Evolutionary conservation across 1,284 basidiomycete species (phyloP).

Genomic region (Ganoderma boninense): DNA sequence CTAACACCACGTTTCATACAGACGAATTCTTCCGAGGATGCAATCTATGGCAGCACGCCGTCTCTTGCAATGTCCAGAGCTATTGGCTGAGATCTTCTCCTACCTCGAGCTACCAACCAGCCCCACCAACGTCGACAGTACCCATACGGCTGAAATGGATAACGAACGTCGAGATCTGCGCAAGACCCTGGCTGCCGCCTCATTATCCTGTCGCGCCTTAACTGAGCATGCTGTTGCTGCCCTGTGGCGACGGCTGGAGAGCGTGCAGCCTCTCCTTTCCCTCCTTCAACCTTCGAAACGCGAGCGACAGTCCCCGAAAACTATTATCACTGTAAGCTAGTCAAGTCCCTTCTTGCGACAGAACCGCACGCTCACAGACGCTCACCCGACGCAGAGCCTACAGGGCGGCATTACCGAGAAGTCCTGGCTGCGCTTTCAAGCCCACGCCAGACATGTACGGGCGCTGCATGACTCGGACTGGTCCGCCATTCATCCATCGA

Average conservation of each 20-base stretch:
- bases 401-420: not conserved
- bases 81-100: not conserved
- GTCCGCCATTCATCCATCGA: not conserved
- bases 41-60: not conserved
- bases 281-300: not conserved
- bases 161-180: not conserved
- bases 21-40: not conserved
- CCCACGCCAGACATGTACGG: not conserved
- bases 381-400: not conserved
- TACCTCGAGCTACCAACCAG: not conserved
- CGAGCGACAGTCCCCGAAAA: not conserved
- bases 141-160: not conserved
- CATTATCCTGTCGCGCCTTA: not conserved
- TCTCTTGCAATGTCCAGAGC: not conserved
- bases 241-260: not conserved
- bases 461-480: not conserved
- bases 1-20: too few species aligned
- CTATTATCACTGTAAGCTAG: not conserved
- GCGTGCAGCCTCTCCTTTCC: not conserved
- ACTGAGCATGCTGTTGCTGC: not conserved
- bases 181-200: not conserved
- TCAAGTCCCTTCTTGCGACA: not conserved
- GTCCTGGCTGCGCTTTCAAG: constrained; percentile 1
- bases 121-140: not conserved
- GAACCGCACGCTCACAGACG: not conserved